These are phyloP conservation scores for Ophiostoma tasmaniense DNA, from an alignment of 2,329 filamentous ascomycete species.

Conservation along the genomic window DNA sequence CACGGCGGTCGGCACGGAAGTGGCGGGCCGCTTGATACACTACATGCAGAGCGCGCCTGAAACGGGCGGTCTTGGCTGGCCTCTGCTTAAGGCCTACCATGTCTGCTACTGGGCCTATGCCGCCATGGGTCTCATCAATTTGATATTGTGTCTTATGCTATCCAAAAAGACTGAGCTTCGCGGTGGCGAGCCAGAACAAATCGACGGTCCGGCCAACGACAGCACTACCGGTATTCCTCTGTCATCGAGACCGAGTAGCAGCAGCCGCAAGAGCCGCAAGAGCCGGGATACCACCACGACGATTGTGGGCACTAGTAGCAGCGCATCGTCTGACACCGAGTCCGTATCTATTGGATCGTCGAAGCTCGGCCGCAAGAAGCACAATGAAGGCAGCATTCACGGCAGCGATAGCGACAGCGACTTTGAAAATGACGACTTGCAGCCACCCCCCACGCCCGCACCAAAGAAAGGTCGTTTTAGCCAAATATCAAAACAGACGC, in stretches of 20 bases:
- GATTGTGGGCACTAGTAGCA: neutral
- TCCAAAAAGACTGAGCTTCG: constrained; percentile 44
- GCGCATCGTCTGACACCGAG: neutral
- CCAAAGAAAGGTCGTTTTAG: constrained; percentile 34
- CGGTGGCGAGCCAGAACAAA: constrained; percentile 20
- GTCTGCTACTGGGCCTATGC: constrained; percentile 51
- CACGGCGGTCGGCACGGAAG: constrained; percentile 44
- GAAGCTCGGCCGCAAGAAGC: neutral
- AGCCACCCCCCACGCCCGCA: constrained; percentile 19
- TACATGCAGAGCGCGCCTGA: constrained; percentile 30
- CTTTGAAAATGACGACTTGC: constrained; percentile 12
- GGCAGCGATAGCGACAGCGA: neutral
- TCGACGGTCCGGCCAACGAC: constrained; percentile 19
- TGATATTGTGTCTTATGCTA: constrained; percentile 38
- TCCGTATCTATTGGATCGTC: neutral
- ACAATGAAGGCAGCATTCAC: neutral
- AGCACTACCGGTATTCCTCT: constrained; percentile 17
- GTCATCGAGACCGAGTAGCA: neutral
- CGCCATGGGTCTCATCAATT: constrained; percentile 45
- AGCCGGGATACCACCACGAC: neutral
- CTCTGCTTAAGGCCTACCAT: constrained; percentile 45
- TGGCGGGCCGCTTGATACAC: constrained; percentile 44
- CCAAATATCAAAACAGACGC: constrained; percentile 49
- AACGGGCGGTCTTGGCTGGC: constrained; percentile 37
- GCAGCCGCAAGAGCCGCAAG: neutral